These are phyloP conservation scores for Aspergillus pseudotamarii DNA, from an alignment of 2,329 filamentous ascomycete species.

Conservation along the genomic window DNA sequence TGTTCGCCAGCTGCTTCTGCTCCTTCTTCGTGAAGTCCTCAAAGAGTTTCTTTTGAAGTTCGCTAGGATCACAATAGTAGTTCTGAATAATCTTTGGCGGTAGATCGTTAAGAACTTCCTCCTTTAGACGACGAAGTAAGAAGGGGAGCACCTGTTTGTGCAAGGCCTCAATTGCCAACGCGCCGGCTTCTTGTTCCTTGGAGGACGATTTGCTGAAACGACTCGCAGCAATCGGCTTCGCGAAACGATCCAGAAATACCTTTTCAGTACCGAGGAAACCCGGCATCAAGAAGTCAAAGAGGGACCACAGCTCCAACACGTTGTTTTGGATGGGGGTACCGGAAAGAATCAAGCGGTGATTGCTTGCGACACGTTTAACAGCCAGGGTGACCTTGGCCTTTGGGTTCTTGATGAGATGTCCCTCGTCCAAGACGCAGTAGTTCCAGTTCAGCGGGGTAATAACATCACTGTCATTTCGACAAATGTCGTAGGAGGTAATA, in stretches of 20 bases:
- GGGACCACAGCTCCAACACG: slow-evolving; percentile 92
- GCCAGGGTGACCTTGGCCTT: slow-evolving; percentile 94
- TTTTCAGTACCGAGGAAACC: slow-evolving; percentile 95
- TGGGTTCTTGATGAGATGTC: slow-evolving; percentile 97
- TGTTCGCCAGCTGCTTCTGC: slow-evolving; percentile 80
- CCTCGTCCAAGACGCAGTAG: slow-evolving; percentile 95
- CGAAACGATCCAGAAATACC: slow-evolving; percentile 93
- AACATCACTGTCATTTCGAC: slow-evolving; percentile 89
- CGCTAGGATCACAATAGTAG: slow-evolving; percentile 97
- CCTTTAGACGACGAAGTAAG: slow-evolving; percentile 91
- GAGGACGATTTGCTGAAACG: slow-evolving; percentile 96
- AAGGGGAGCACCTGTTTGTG: slow-evolving; percentile 98
- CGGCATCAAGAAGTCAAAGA: slow-evolving; percentile 99
- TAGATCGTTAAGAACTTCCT: slow-evolving; percentile 93
- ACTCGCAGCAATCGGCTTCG: slow-evolving; percentile 91
- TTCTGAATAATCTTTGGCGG: slow-evolving; percentile 99
- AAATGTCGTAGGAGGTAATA: slow-evolving; percentile 97
- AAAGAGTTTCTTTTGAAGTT: slow-evolving; percentile 91
- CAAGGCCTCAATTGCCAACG: slow-evolving; percentile 93
- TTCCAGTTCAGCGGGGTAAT: slow-evolving; percentile 89
- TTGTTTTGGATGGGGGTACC: slow-evolving; percentile 98
- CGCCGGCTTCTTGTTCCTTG: slow-evolving; percentile 96
- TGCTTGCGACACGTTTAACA: slow-evolving; percentile 85
- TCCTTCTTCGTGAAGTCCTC: slow-evolving; percentile 96
- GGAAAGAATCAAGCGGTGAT: slow-evolving; percentile 93